phyloP scores from a whole-genome alignment of 495 filamentous ascomycete genomes.

The Aspergillus nanangensis region DNA sequence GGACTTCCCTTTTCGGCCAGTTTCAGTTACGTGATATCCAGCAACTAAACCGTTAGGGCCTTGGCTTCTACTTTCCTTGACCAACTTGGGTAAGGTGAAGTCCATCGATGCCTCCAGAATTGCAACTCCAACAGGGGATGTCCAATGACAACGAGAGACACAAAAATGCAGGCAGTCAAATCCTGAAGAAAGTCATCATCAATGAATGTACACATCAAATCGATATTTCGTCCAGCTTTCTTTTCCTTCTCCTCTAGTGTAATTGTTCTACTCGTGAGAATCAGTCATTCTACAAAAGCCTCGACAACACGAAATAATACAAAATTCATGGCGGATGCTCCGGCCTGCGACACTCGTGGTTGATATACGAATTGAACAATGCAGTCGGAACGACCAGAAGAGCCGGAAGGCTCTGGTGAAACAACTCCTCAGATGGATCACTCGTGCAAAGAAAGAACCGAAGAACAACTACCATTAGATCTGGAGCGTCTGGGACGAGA shows the following conservation, averaged over 20 bases:
- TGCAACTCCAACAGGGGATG: too few species aligned
- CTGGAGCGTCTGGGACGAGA: constrained; percentile 53
- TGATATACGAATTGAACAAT: not conserved
- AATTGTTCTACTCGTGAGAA: too few species aligned
- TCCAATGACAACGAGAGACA: not conserved
- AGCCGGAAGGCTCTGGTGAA: not conserved
- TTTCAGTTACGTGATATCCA: too few species aligned
- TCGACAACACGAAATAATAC: too few species aligned
- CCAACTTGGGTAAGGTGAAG: not conserved
- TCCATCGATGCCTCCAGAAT: not conserved
- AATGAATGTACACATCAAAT: too few species aligned
- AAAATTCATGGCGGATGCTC: too few species aligned
- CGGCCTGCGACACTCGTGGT: too few species aligned
- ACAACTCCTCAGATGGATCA: not conserved
- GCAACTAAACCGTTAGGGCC: not conserved
- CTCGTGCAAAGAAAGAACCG: not conserved
- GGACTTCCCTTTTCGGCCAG: too few species aligned
- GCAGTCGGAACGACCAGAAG: not conserved
- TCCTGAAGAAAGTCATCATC: too few species aligned
- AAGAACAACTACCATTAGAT: not conserved
- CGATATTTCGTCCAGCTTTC: too few species aligned
- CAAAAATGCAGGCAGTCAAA: not conserved
- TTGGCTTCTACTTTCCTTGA: not conserved
- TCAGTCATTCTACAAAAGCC: too few species aligned
- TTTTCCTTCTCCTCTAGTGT: too few species aligned